These are phyloP conservation scores for Mucor circinelloides DNA, from an alignment of 371 early-diverging fungal genomes.

Conservation along the genomic window DNA sequence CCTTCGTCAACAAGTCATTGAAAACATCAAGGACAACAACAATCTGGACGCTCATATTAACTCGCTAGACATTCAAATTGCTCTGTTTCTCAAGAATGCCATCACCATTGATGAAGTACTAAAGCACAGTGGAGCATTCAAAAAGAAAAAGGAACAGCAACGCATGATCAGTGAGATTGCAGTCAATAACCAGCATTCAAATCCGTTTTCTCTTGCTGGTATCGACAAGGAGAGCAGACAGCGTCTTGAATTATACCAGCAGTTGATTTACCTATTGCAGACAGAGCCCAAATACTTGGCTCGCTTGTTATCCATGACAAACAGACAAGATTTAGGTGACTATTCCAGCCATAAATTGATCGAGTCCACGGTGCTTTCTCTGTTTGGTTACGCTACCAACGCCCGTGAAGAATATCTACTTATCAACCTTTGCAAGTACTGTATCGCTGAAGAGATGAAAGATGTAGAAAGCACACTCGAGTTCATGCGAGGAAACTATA, in stretches of 20 bases:
- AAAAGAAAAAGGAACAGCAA: constrained; percentile 58
- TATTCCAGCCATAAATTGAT: constrained; percentile 66
- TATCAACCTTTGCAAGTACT: constrained; percentile 90
- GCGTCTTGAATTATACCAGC: constrained; percentile 82
- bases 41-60: constrained; percentile 81
- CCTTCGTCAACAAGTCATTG: constrained; percentile 83
- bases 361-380: constrained; percentile 87
- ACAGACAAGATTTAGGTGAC: constrained; percentile 54
- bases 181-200: constrained; percentile 15
- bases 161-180: constrained; percentile 39
- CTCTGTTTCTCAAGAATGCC: constrained; percentile 95
- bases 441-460: constrained; percentile 90
- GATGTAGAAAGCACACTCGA: constrained; percentile 82
- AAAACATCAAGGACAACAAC: constrained; percentile 89
- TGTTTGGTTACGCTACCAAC: constrained; percentile 97
- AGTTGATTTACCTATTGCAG: constrained; percentile 94
- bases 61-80: constrained; percentile 94
- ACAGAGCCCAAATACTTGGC: constrained; percentile 94
- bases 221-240: constrained; percentile 86
- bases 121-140: constrained; percentile 59
- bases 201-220: constrained; percentile 57
- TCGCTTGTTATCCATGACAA: constrained; percentile 79
- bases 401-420: constrained; percentile 96
- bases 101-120: constrained; percentile 93
- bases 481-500: constrained; percentile 92